These are phyloP conservation scores for Diaporthe citriasiana DNA, from an alignment of 2,329 filamentous ascomycete genomes.

Conservation along the genomic window DNA sequence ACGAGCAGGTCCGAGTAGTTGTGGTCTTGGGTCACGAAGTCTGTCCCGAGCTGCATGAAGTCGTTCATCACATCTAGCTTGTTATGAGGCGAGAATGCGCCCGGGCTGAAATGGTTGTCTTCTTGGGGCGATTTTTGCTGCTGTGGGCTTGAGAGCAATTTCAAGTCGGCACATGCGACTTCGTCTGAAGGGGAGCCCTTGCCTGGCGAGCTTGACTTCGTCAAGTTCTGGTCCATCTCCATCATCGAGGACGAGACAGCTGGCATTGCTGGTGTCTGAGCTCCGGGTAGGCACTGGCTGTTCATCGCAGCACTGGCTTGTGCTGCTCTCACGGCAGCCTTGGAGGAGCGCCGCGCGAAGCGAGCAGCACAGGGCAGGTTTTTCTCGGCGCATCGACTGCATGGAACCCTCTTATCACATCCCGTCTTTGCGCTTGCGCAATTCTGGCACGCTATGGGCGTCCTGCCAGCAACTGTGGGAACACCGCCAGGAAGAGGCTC, in stretches of 20 bases:
- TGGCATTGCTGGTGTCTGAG: constrained; percentile 45
- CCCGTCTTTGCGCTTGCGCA: constrained; percentile 66
- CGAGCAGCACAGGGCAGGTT: constrained; percentile 62
- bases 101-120: constrained; percentile 53
- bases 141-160: constrained; percentile 50
- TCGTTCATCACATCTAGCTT: constrained; percentile 58
- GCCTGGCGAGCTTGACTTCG: constrained; percentile 47
- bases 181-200: constrained; percentile 49
- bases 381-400: constrained; percentile 64
- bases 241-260: constrained; percentile 54
- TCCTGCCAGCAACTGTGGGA: constrained; percentile 57
- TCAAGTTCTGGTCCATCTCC: constrained; percentile 51
- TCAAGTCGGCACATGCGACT: constrained; percentile 51
- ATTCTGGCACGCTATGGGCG: constrained; percentile 64
- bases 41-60: constrained; percentile 55
- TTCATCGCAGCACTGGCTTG: constrained; percentile 56
- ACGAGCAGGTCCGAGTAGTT: constrained; percentile 60
- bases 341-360: constrained; percentile 65
- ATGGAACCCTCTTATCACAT: constrained; percentile 65
- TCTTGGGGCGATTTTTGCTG: constrained; percentile 52
- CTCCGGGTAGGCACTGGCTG: constrained; percentile 45
- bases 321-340: constrained; percentile 60
- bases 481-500: constrained; percentile 60
- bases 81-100: constrained; percentile 54
- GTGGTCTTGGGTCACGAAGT: constrained; percentile 54